Percentiles rank a stretch among this genome's conserved stretches.
These are phyloP conservation scores for Leishmania lainsoni DNA, from an alignment of 208 protist species.

Conservation along the genomic window DNA sequence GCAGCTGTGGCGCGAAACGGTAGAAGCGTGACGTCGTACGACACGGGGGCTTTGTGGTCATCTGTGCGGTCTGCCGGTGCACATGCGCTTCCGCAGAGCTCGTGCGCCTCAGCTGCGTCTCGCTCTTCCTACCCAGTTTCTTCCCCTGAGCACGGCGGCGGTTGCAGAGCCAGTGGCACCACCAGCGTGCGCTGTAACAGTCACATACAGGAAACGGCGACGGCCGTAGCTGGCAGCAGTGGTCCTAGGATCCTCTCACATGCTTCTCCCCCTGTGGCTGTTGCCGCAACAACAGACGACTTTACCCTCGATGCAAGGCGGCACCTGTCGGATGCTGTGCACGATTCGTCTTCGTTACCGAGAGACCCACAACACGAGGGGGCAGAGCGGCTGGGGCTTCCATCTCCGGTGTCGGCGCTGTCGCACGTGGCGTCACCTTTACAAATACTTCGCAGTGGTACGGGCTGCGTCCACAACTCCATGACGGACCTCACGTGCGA, in stretches of 20 bases:
- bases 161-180: not conserved
- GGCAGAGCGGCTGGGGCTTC: not conserved
- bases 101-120: not conserved
- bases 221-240: not conserved
- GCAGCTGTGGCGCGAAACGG: not conserved
- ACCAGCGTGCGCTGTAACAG: not conserved
- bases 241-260: not conserved
- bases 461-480: not conserved
- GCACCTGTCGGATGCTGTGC: not conserved
- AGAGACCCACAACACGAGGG: not conserved
- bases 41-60: not conserved
- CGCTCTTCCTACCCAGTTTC: not conserved
- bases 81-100: not conserved
- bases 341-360: not conserved
- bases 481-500: not conserved
- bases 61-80: conserved; percentile 2
- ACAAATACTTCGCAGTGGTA: too few relatives aligned
- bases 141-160: not conserved
- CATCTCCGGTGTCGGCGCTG: not conserved
- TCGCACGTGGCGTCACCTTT: not conserved
- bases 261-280: not conserved
- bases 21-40: conserved; percentile 10
- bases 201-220: not conserved
- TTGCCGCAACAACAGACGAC: not conserved
- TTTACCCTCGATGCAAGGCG: not conserved